Evolutionary conservation across 768 basidiomycete species (phyloP), one percentile per base, ranked within the genome.

Genomic region (Fomitopsis pulvina): DNA sequence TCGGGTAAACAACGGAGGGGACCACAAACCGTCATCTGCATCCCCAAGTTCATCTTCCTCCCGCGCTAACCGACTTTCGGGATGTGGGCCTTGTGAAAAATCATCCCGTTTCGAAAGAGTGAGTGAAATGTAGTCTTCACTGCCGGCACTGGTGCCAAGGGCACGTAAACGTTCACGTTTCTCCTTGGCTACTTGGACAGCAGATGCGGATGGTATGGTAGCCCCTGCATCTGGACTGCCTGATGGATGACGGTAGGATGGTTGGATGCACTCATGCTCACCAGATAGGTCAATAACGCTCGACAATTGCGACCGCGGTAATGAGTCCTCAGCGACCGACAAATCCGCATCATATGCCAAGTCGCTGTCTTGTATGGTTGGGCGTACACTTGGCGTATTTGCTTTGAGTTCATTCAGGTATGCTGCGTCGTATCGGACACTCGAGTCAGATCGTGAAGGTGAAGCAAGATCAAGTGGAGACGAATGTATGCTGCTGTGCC

Each of bases 1-100:
- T 26, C 18, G 28, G 27, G n/a, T 28, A 21, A 11, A 16, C 20
- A 18, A 45, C 24, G 26, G 8, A 4, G 20, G 47, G 3, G 18
- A 26, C 28, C 24, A 21, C 10, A 1, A 63, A 90, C 91, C 91
- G 54, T 93, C 91, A 32, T 92, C 91, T 2, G 83, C 89, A 61
- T 92, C 88, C 10, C 91, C 91, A 1, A 89, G 63, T 55, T 93
- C 88, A 63, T 93, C 91, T 34, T 93, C 91, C 65, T 93, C 91
- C 43, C 91, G 72, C 67, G 87, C 62, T 24, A 93, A 68, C 8
- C 91, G 78, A 62, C 88, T 91, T 57, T 85, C 85, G 6, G 90
- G 91, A 71, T 92, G 89, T 6, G 90, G 90, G 0, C 89, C 89
- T 56, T 78, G 73, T 8, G 75, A 64, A 29, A 69, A 66, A 29